Base-by-base conservation (phyloP, 2,329 filamentous ascomycete species). In the Beauveria australis region DNA sequence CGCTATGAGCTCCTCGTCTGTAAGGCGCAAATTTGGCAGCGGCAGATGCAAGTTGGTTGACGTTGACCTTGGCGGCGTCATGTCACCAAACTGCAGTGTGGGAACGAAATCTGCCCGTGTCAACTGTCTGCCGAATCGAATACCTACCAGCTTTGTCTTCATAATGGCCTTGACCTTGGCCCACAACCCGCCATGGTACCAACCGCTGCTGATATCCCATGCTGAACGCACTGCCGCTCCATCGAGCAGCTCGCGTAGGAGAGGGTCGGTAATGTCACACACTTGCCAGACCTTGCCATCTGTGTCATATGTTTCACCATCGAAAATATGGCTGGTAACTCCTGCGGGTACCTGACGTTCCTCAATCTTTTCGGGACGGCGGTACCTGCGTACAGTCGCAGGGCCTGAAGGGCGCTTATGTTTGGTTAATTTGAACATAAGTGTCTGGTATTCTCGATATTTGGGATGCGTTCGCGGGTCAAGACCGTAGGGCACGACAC, bases 221-320 rank as follows among this genome's bases (percentile, higher is more conserved):
- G 77, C 75, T 0, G 76, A 69, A 5, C 86, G 81, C 24, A 89
- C 74, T 5, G 84, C 79, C 0, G 86, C 78, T 0, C 84, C 82
- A 22, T 86, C 81, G 44, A 96, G 79, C 3, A 97, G 76, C 12
- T 78, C 73, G 1, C 78, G 76, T 1, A 97, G 78, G 1, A 92
- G 70, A 0, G 91, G 89, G 67, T 97, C 93, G 0, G 85, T 88
- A 59, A 97, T 88, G 72, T 99, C 94, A 75, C 92, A 96, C 28
- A 95, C 83, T 77, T 97, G 94, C 89, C 92, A 99, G 54, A 94
- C 87, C 68, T 94, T 94, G 44, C 92, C 92, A 68, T 96, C 92
- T 1, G 84, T 82, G 18, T 85, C 84, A 59, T 93, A 84, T 2
- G 81, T 82, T 62, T 85, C 79, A 52, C 93, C 93, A 63, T 95